Percentiles rank a stretch among this genome's conserved stretches.
Evolutionary conservation across 192 early-diverging fungal species (phyloP).

Genomic region (Coemansia javaensis): DNA sequence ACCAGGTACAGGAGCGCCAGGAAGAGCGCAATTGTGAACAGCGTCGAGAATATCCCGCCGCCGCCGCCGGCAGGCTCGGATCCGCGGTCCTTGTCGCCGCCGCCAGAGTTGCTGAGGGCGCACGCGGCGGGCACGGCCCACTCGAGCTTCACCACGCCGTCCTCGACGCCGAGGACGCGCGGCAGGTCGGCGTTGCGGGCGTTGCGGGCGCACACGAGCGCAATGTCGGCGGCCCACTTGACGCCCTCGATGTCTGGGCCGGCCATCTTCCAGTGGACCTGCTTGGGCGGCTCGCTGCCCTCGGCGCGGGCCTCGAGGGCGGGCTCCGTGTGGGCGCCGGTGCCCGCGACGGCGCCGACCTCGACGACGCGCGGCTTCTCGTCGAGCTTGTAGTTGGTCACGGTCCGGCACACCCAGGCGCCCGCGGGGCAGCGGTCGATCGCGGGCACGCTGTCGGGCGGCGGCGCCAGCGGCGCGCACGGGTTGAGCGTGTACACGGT

Average conservation of each 20-base stretch:
- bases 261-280: conserved; percentile 46
- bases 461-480: conserved; percentile 25
- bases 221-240: conserved; percentile 37
- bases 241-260: conserved; percentile 24
- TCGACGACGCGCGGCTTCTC: conserved; percentile 27
- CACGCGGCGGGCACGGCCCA: conserved; percentile 47
- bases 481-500: conserved; percentile 42
- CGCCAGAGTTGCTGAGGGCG: conserved; percentile 20
- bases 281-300: conserved; percentile 17
- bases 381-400: conserved; percentile 42
- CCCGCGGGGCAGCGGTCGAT: conserved; percentile 39
- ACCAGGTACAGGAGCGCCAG: conserved; percentile 35
- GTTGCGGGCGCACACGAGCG: conserved; percentile 33
- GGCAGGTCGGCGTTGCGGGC: conserved; percentile 32
- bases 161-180: conserved; percentile 12
- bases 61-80: conserved; percentile 11
- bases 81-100: conserved; percentile 11
- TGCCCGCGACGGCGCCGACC: conserved; percentile 33
- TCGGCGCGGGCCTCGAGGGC: conserved; percentile 20
- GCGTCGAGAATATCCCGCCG: conserved; percentile 38
- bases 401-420: conserved; percentile 40
- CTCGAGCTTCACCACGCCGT: conserved; percentile 40
- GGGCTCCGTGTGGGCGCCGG: conserved; percentile 9
- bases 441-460: conserved; percentile 23
- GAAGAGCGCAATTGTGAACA: conserved; percentile 26